A percentile compares a stretch with the other conserved stretches of the same genome.
Evolutionary conservation across 108 stramenopile genomes (phyloP).

Genomic region (Fragilaria crotonensis): DNA sequence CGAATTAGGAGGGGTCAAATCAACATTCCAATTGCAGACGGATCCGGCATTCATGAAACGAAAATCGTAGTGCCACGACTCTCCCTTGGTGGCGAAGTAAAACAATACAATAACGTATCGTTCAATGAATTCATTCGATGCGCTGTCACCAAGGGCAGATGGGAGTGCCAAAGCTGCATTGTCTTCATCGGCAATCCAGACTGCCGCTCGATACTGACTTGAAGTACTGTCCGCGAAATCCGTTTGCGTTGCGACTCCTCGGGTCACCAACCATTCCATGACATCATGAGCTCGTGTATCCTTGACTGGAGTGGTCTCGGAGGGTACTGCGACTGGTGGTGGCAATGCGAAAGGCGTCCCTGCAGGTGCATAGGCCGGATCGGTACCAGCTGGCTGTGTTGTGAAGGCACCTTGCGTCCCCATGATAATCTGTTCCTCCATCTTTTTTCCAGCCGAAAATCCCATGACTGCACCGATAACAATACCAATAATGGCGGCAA

Average conservation of each 20-base stretch:
- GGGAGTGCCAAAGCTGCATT: neutral
- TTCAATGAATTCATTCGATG: neutral
- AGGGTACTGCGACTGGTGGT: neutral
- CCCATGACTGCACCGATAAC: neutral
- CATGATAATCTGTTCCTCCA: neutral
- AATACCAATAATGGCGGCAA: neutral
- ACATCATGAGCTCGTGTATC: neutral
- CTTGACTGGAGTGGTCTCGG: neutral
- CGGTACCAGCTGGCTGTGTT: neutral
- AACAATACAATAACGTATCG: neutral
- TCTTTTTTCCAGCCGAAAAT: neutral
- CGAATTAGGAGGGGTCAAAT: neutral
- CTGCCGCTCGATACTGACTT: neutral
- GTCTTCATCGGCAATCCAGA: neutral
- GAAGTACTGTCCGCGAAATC: neutral
- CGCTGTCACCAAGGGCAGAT: neutral
- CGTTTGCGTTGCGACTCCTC: neutral
- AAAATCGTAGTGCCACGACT: neutral
- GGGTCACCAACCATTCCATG: neutral
- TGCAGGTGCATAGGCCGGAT: neutral
- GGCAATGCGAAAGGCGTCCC: neutral
- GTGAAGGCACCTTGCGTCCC: neutral
- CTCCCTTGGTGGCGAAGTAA: neutral
- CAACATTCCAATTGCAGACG: constrained; percentile 1
- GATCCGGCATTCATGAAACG: neutral